phyloP scores from a whole-genome alignment of 192 early-diverging fungal species.

The Coemansia sp. region DNA sequence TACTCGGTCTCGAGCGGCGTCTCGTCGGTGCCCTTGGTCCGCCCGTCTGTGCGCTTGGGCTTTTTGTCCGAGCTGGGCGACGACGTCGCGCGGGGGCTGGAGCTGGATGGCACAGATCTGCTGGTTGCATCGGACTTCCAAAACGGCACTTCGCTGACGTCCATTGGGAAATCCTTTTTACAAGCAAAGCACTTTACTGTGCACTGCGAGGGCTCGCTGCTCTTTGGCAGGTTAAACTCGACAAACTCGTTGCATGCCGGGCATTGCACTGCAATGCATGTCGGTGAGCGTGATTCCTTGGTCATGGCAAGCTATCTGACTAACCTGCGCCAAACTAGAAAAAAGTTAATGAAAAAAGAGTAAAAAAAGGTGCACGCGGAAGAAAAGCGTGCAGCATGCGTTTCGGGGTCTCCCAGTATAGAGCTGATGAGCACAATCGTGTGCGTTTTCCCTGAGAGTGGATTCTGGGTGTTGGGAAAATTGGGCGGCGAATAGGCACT shows the following conservation, averaged over 20 bases:
- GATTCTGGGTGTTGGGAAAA: not conserved
- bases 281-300: slow-evolving; percentile 48
- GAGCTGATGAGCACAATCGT: not conserved
- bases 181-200: slow-evolving; percentile 45
- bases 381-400: not conserved
- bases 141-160: slow-evolving; percentile 53
- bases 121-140: slow-evolving; percentile 26
- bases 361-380: slow-evolving; percentile 11
- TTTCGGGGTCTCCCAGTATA: not conserved
- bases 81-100: slow-evolving; percentile 6
- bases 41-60: slow-evolving; percentile 36
- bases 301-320: slow-evolving; percentile 23
- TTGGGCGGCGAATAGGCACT: not conserved
- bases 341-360: slow-evolving; percentile 9
- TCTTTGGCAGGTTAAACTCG: slow-evolving; percentile 53
- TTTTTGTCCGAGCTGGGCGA: slow-evolving; percentile 10
- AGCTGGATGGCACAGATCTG: slow-evolving; percentile 3
- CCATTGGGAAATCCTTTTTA: slow-evolving; percentile 50
- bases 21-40: slow-evolving; percentile 63
- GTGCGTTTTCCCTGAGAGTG: too few species aligned
- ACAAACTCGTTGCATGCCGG: slow-evolving; percentile 46
- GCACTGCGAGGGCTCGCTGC: slow-evolving; percentile 30
- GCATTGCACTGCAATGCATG: slow-evolving; percentile 53
- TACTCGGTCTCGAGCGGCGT: slow-evolving; percentile 79
- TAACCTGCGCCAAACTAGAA: not conserved